Percentiles rank a stretch among this genome's conserved stretches.
These are phyloP conservation scores for Mycosphaerelloides madeirae DNA, from an alignment of 2,329 filamentous ascomycete species.

Conservation along the genomic window DNA sequence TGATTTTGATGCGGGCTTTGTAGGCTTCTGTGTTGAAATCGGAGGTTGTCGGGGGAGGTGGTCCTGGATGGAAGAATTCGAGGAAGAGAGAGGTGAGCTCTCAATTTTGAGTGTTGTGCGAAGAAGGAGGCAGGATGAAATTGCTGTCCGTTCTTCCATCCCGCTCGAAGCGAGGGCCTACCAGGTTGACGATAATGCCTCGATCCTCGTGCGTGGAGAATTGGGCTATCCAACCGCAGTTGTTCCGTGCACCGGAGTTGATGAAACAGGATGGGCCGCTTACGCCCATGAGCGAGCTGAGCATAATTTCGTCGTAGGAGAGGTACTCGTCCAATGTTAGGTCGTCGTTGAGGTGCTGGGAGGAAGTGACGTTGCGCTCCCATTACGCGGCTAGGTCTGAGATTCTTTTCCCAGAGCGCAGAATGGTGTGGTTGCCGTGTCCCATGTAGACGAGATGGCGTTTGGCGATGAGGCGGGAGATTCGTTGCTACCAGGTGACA, in stretches of 20 bases:
- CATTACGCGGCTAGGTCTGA: slow-evolving; percentile 16
- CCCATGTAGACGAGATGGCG: slow-evolving; percentile 30
- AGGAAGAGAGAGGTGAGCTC: slow-evolving; percentile 18
- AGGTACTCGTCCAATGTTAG: slow-evolving; percentile 26
- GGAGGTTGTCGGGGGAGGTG: too few relatives aligned
- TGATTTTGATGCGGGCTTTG: slow-evolving; percentile 27
- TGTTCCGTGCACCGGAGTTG: slow-evolving; percentile 28
- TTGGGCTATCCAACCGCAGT: slow-evolving; percentile 12
- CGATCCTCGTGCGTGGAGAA: slow-evolving; percentile 20
- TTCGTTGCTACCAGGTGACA: slow-evolving; percentile 20
- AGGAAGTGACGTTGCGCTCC: slow-evolving; percentile 26
- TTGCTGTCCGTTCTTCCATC: slow-evolving; percentile 28
- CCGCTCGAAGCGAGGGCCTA: slow-evolving; percentile 31
- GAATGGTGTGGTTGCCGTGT: slow-evolving; percentile 23
- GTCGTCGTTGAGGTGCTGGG: slow-evolving; percentile 19
- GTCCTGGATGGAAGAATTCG: slow-evolving; percentile 14
- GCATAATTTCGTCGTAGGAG: slow-evolving; percentile 34
- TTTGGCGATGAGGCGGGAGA: slow-evolving; percentile 27
- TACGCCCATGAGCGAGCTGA: slow-evolving; percentile 29
- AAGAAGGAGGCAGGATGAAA: slow-evolving; percentile 19
- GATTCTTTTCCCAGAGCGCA: slow-evolving; percentile 22
- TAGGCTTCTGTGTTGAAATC: slow-evolving; percentile 17
- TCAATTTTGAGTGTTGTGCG: slow-evolving; percentile 13
- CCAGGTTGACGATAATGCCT: slow-evolving; percentile 31
- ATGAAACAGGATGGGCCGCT: slow-evolving; percentile 28